Base-by-base conservation (phyloP, 805 yeast species). In the Peterozyma toletana region DNA sequence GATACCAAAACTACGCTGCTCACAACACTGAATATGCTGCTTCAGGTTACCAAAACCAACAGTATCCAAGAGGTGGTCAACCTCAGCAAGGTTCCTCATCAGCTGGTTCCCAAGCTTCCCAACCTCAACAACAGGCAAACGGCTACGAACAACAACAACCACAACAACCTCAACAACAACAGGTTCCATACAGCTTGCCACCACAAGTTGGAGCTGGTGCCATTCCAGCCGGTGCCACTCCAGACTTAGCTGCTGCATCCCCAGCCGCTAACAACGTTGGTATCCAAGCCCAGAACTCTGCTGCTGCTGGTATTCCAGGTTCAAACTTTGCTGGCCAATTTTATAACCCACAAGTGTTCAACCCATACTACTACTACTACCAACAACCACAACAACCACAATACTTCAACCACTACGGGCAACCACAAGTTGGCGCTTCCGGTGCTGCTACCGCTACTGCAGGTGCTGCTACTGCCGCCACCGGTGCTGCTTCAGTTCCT, bases 381-480 rank as follows among this genome's bases (percentile, higher is more conserved):
- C 47, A 43, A 40, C 47, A 44, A 38, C 30, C 13, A 4, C 47
- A 33, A 33, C 47, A 44, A 30, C 47, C 42, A 40, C 44, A 21
- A 17, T 36, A 14, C 33, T 40, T 29, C 38, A 35, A 44, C 39
- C 30, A 37, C 29, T 43, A 44, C 17, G 38, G 40, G 30, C 41
- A 40, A 31, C 46, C 29, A 29, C 45, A 27, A 29, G 27, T 15
- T 27, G 27, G 42, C 27, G 43, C 39, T 33, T 33, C 41, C 35
- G 38, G 44, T 41, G 41, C 50, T 44, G 40, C 47, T 16, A 43
- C 53, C 40, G 50, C 47, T 14, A 44, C 47, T 13, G 50, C 52
- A 36, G 50, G 50, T 36, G 54, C 51, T 37, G 47, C 44, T 17
- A 41, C 46, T 38, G 53, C 46, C 10, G 47, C 54, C 13, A 53